Conservation (phyloP, 202 grass and related monocot species). For the Brachypodium distachyon region DNA sequence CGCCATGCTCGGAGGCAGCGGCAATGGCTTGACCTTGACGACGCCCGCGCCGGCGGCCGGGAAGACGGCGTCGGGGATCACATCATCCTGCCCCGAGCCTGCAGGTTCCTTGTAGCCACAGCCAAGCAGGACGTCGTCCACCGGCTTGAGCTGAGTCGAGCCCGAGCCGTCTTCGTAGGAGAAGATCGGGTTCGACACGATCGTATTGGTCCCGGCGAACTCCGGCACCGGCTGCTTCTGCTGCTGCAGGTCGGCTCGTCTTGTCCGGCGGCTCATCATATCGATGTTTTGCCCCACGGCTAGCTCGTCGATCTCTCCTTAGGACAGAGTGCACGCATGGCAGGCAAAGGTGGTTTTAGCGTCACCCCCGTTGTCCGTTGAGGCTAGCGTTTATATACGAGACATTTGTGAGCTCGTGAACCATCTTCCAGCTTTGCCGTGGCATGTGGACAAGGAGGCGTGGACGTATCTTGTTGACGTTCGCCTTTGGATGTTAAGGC, state of each 20-base stretch:
- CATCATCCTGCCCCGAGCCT: too few species aligned
- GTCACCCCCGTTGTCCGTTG: neutral
- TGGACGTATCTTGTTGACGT: constrained; percentile 28
- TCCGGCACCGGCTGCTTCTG: too few species aligned
- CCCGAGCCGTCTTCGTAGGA: neutral
- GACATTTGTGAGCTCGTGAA: neutral
- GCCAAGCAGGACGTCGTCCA: neutral
- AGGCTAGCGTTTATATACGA: neutral
- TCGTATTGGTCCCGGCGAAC: neutral
- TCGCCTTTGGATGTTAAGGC: constrained; percentile 18
- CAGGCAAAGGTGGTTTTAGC: neutral
- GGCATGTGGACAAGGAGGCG: constrained; percentile 33
- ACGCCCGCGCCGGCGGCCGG: neutral
- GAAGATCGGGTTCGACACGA: constrained; percentile 27
- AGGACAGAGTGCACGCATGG: neutral
- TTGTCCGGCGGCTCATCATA: constrained; percentile 11
- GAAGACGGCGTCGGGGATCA: neutral
- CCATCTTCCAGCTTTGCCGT: neutral
- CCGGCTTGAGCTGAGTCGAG: neutral
- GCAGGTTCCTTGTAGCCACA: too few species aligned
- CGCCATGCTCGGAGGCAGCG: constrained; percentile 8
- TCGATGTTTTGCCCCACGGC: neutral
- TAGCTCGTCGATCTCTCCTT: neutral
- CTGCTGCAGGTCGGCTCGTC: neutral
- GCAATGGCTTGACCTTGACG: constrained; percentile 9